These are phyloP conservation scores for Emmonsiellopsis sp. DNA, from an alignment of 2,329 filamentous ascomycete genomes.

Conservation along the genomic window DNA sequence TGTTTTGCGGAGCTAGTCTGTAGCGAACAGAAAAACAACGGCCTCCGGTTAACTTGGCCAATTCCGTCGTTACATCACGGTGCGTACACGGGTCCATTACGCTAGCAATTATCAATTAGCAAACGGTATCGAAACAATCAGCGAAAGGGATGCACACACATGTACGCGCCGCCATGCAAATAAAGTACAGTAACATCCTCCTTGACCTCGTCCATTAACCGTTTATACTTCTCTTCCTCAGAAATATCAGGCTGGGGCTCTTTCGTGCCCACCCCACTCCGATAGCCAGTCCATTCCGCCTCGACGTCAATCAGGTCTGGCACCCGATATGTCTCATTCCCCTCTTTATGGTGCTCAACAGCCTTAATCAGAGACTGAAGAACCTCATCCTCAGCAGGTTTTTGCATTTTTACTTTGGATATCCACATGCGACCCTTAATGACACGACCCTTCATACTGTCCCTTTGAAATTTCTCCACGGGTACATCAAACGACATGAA, in stretches of 20 bases:
- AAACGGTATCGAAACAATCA: background rate
- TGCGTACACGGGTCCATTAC: slow-evolving; percentile 37
- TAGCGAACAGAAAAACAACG: slow-evolving; percentile 37
- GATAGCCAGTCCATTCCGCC: slow-evolving; percentile 38
- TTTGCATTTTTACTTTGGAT: slow-evolving; percentile 55
- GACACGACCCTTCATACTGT: slow-evolving; percentile 53
- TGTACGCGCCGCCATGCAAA: slow-evolving; percentile 39
- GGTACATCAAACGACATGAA: slow-evolving; percentile 45
- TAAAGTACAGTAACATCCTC: slow-evolving; percentile 36
- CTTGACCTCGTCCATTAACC: slow-evolving; percentile 29
- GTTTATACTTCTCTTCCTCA: slow-evolving; percentile 34
- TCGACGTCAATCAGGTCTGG: slow-evolving; percentile 29
- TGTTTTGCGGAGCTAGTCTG: slow-evolving; percentile 38
- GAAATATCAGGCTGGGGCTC: slow-evolving; percentile 30
- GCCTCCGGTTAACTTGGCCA: slow-evolving; percentile 31
- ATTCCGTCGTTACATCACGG: slow-evolving; percentile 25
- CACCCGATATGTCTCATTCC: slow-evolving; percentile 28
- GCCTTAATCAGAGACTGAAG: slow-evolving; percentile 28
- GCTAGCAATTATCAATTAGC: slow-evolving; percentile 14
- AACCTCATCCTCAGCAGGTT: slow-evolving; percentile 43
- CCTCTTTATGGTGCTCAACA: slow-evolving; percentile 30
- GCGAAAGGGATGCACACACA: slow-evolving; percentile 21
- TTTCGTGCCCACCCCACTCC: slow-evolving; percentile 28
- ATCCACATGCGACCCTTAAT: slow-evolving; percentile 79
- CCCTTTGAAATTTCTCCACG: slow-evolving; percentile 53